These are phyloP conservation scores for Guyanaporus albipodus DNA, from an alignment of 768 basidiomycete species.

Conservation along the genomic window DNA sequence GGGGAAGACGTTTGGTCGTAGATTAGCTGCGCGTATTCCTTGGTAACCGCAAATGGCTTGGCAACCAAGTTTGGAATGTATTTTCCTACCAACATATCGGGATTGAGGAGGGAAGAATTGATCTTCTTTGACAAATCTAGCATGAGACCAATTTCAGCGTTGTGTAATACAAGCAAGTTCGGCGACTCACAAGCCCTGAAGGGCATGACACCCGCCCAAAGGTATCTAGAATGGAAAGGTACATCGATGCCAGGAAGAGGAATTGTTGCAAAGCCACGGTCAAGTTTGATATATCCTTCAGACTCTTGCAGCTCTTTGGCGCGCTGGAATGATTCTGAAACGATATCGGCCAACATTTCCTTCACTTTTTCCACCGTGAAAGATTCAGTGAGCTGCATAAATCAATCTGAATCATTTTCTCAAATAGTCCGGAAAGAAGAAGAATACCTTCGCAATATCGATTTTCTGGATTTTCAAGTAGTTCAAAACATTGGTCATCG, in stretches of 20 bases:
- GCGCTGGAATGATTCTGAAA: constrained; percentile 72
- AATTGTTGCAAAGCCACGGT: constrained; percentile 95
- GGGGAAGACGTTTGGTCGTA: constrained; percentile 97
- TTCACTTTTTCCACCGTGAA: constrained; percentile 91
- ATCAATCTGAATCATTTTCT: background rate
- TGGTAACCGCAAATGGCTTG: constrained; percentile 77
- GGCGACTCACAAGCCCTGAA: constrained; percentile 87
- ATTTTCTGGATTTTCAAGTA: constrained; percentile 96
- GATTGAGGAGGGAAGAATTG: constrained; percentile 84
- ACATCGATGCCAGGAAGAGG: constrained; percentile 97
- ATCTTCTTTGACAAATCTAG: constrained; percentile 97
- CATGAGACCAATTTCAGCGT: background rate
- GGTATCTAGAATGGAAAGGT: constrained; percentile 98
- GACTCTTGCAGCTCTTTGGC: constrained; percentile 74
- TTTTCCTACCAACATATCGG: constrained; percentile 89
- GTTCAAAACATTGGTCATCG: constrained; percentile 94
- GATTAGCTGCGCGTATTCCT: constrained; percentile 89
- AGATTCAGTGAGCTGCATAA: constrained; percentile 71
- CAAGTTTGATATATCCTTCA: constrained; percentile 89
- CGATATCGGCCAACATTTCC: constrained; percentile 91
- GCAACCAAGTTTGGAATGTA: constrained; percentile 98
- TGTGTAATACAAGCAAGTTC: background rate
- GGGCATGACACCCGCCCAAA: constrained; percentile 98
- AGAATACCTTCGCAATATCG: constrained; percentile 76
- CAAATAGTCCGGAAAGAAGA: background rate